A percentile compares a stretch with the other conserved stretches of the same genome.
Conservation (phyloP, 441 rosid genomes). For the Bruguiera hainesii region DNA sequence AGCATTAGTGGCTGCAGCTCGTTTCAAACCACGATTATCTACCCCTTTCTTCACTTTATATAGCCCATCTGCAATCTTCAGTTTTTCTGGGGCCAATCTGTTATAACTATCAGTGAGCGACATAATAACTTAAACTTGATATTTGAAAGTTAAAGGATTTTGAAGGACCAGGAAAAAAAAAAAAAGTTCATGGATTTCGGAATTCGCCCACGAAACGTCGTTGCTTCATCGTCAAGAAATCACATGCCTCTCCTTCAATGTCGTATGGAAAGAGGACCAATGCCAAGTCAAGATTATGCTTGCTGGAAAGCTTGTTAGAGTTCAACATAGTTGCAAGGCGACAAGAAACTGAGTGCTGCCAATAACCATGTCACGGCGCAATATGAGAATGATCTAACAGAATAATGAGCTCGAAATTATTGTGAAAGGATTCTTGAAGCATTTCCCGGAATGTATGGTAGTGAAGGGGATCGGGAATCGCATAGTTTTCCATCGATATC, state of each 20-base stretch:
- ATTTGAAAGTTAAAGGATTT: no score
- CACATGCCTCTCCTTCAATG: slow-evolving; percentile 46
- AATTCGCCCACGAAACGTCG: slow-evolving; percentile 60
- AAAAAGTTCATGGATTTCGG: no score
- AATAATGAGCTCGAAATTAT: neutral
- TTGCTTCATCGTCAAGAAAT: slow-evolving; percentile 64
- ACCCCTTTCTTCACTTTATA: slow-evolving; percentile 74
- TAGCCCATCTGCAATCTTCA: slow-evolving; percentile 60
- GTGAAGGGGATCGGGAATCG: slow-evolving; percentile 86
- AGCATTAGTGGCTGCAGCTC: slow-evolving; percentile 97
- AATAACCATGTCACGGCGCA: no score
- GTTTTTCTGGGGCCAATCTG: slow-evolving; percentile 68
- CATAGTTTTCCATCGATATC: slow-evolving; percentile 95
- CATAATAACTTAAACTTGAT: neutral
- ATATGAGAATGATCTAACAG: no score
- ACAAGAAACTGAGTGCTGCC: no score
- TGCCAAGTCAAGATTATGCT: slow-evolving; percentile 63
- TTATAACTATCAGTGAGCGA: neutral
- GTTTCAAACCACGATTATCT: slow-evolving; percentile 71
- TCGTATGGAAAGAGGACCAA: slow-evolving; percentile 52
- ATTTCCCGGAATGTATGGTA: slow-evolving; percentile 50
- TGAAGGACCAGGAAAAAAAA: no score
- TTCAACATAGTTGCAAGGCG: no score
- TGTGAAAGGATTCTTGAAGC: slow-evolving; percentile 49
- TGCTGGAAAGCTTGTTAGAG: slow-evolving; percentile 54